Evolutionary conservation across 2,329 filamentous ascomycete species (phyloP).

Genomic region (Endothia cerciana): DNA sequence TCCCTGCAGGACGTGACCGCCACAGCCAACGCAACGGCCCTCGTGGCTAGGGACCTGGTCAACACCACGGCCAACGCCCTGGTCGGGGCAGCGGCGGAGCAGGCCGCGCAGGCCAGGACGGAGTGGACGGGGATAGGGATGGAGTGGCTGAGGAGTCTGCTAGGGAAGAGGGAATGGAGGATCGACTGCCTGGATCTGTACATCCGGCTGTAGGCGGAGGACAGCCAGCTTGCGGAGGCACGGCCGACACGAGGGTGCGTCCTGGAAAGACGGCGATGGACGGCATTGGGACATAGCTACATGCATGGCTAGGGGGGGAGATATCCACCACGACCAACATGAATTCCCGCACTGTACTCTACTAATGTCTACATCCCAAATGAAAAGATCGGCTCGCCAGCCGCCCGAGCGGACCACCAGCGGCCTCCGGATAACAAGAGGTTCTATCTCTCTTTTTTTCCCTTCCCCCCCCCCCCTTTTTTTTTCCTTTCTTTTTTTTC

Average conservation of each 20-base stretch:
- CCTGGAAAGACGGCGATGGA: background rate
- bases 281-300: background rate
- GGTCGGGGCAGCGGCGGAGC: constrained; percentile 68
- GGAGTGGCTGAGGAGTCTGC: constrained; percentile 81
- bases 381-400: background rate
- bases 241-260: background rate
- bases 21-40: constrained; percentile 50
- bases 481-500: no score
- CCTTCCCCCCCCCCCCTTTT: no score
- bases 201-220: constrained; percentile 65
- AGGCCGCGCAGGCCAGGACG: constrained; percentile 55
- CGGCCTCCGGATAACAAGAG: background rate
- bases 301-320: background rate
- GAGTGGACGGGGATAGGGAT: constrained; percentile 79
- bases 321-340: background rate
- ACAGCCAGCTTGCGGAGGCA: background rate
- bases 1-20: constrained; percentile 34
- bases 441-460: no score
- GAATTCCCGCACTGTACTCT: background rate
- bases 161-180: constrained; percentile 85
- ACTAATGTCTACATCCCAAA: constrained; percentile 5
- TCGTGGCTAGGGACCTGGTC: constrained; percentile 54
- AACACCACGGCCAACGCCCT: constrained; percentile 73
- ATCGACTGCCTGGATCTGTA: constrained; percentile 90
- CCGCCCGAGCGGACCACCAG: background rate